Base-by-base conservation (phyloP, 306 rosid genomes). In the Prunus padus region DNA sequence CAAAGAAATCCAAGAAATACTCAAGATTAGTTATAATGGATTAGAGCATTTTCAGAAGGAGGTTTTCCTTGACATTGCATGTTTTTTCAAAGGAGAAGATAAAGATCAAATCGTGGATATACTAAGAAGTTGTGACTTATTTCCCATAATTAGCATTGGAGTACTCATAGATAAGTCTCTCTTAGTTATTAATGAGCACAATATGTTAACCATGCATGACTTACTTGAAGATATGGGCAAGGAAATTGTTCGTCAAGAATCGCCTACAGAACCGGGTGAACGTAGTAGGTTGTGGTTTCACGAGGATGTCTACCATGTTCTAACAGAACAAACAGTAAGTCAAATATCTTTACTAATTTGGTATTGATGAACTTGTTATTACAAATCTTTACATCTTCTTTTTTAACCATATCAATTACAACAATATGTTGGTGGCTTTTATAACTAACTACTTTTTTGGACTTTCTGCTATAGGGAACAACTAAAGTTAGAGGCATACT, bases 201-300 rank as follows among this genome's bases (percentile, higher is more conserved):
- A 56, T 15, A 20, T 7, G 28, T 20, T 56, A 22, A 8, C 1
- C 9, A 22, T 56, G 62, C 62, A 56, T 56, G 62, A 56, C 62
- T 56, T 56, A 15, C 13, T 56, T 20, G 28, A 20, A 56, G 30
- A 56, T 22, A 56, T 22, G 62, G 28, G 62, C 13, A 56, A 22
- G 30, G 62, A 56, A 56, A 56, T 56, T 3, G 62, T 56, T 0
- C 62, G 62, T 56, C 1, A 56, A 56, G 62, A 56, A 22, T 56
- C 62, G 2, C 72, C 83, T 10, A 31, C 22, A 9, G 78, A 82
- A 5, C 79, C 81, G 0, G 66, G 85, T 2, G 79, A 75, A 64
- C 78, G 79, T 0, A 72, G 75, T 42, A 82, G 81, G 31, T 5
- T 87, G n/a, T 87, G 79, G 82, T 79, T 70, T 77, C 49, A 74